Percentiles rank a stretch among this genome's conserved stretches.
phyloP scores from a whole-genome alignment of 805 yeast genomes.

The Metschnikowia shivogae region DNA sequence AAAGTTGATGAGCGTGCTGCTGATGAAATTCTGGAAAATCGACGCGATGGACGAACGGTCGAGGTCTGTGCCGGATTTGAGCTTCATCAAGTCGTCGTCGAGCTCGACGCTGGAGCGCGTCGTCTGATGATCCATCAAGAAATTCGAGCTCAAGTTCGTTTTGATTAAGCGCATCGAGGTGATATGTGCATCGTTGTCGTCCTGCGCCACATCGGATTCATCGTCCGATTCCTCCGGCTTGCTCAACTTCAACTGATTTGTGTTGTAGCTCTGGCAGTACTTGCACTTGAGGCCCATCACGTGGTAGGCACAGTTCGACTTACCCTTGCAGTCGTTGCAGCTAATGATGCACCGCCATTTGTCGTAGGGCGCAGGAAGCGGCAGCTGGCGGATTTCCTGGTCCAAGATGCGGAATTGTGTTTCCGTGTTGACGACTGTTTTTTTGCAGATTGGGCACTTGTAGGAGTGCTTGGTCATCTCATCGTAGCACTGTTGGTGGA shows the following conservation, averaged over 20 bases:
- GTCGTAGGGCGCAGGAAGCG: conserved; percentile 75
- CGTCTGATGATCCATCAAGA: conserved; percentile 27
- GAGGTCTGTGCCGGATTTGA: conserved; percentile 24
- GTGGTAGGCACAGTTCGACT: conserved; percentile 71
- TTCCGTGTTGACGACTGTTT: conserved; percentile 82
- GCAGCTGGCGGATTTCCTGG: conserved; percentile 71
- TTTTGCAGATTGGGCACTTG: conserved; percentile 88
- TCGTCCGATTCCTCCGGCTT: conserved; percentile 67
- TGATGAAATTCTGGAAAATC: conserved; percentile 37
- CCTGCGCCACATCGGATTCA: conserved; percentile 20
- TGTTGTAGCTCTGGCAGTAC: conserved; percentile 84
- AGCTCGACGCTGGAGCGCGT: conserved; percentile 22
- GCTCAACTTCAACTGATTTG: conserved; percentile 64
- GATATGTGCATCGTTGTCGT: conserved; percentile 13
- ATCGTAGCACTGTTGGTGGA: conserved; percentile 79
- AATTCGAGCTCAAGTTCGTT: conserved; percentile 35
- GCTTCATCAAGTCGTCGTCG: conserved; percentile 24
- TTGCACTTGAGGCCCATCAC: conserved; percentile 84
- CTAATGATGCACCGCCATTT: conserved; percentile 71
- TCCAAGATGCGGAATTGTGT: conserved; percentile 84
- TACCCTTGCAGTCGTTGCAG: conserved; percentile 87
- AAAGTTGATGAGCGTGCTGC: conserved; percentile 20
- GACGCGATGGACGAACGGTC: conserved; percentile 33
- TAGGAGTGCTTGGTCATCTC: conserved; percentile 79
- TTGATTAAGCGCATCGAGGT: conserved; percentile 30